These are phyloP conservation scores for Phytophthora cactorum DNA, from an alignment of 352 stramenopile genomes.

Conservation along the genomic window DNA sequence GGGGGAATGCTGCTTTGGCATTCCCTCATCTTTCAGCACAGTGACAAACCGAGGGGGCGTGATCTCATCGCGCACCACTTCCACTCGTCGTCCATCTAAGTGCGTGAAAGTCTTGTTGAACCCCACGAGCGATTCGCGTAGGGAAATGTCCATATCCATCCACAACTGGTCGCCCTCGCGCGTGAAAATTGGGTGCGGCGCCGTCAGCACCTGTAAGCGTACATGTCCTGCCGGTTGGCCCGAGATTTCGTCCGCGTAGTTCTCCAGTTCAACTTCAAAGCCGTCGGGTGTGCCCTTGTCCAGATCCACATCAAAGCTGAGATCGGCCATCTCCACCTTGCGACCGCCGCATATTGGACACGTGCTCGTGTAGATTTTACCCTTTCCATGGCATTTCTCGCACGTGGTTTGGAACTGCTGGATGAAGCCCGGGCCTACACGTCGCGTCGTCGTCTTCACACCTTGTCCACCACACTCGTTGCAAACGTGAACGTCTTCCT, in stretches of 20 bases:
- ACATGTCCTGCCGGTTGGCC: constrained; percentile 94
- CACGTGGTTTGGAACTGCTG: constrained; percentile 91
- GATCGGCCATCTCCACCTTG: constrained; percentile 93
- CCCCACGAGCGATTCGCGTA: constrained; percentile 95
- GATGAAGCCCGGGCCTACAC: constrained; percentile 78
- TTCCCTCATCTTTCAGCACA: constrained; percentile 92
- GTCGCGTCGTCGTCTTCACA: constrained; percentile 88
- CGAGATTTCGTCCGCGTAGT: constrained; percentile 88
- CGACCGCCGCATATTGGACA: constrained; percentile 87
- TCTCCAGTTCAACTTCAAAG: constrained; percentile 94
- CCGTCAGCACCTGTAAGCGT: constrained; percentile 91
- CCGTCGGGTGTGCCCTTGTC: constrained; percentile 94
- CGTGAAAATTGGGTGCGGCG: constrained; percentile 88
- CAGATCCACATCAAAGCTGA: constrained; percentile 96
- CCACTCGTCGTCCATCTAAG: constrained; percentile 93
- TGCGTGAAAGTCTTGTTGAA: constrained; percentile 93
- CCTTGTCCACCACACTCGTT: constrained; percentile 95
- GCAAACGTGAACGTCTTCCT: constrained; percentile 90
- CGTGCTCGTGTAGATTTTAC: constrained; percentile 92
- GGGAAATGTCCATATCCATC: constrained; percentile 95
- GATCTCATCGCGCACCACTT: constrained; percentile 86
- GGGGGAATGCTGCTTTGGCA: constrained; percentile 93
- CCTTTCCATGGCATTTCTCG: constrained; percentile 93
- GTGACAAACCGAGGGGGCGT: constrained; percentile 94
- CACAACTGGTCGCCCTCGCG: constrained; percentile 95